A percentile compares a stretch with the other conserved stretches of the same genome.
phyloP scores from a whole-genome alignment of 257 asterid species.

The Rhazya stricta region DNA sequence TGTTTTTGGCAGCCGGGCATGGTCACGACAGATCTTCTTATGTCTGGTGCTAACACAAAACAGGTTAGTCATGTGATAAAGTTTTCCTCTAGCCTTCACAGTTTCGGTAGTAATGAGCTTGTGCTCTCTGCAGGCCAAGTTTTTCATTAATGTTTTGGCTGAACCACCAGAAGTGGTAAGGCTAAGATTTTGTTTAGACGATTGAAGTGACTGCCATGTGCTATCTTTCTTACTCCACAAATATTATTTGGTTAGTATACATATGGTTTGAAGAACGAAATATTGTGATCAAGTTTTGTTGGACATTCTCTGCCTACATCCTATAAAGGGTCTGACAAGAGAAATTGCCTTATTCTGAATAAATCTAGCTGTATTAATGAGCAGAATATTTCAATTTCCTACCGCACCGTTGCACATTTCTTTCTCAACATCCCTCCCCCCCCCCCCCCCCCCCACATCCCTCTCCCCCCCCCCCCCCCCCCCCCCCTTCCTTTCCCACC shows the following conservation, averaged over 20 bases:
- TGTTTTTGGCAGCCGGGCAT: conserved; percentile 77
- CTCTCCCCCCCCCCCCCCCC: conserved; percentile 3
- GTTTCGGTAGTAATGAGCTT: not conserved
- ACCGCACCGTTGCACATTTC: not conserved
- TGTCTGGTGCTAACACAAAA: conserved; percentile 92
- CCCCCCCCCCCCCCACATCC: conserved; percentile 1
- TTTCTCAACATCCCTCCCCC: not conserved
- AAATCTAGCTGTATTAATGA: not conserved
- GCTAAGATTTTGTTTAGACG: conserved; percentile 16
- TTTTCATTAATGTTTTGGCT: conserved; percentile 92
- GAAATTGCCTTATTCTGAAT: not conserved
- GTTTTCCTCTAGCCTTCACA: conserved; percentile 2
- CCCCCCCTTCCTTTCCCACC: too few species aligned
- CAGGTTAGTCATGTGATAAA: conserved; percentile 42
- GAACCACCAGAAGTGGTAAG: conserved; percentile 93
- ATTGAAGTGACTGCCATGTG: not conserved
- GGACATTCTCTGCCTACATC: not conserved
- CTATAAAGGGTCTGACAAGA: not conserved
- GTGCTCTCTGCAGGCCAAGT: conserved; percentile 69
- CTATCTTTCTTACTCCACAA: not conserved
- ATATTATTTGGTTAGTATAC: not conserved
- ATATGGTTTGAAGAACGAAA: too few species aligned
- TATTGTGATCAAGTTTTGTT: not conserved
- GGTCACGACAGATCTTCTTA: conserved; percentile 97
- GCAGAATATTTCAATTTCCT: not conserved